Evolutionary conservation across 257 asterid species (phyloP), one percentile per base, ranked within the genome.

Genomic region (Salvia rosmarinus): DNA sequence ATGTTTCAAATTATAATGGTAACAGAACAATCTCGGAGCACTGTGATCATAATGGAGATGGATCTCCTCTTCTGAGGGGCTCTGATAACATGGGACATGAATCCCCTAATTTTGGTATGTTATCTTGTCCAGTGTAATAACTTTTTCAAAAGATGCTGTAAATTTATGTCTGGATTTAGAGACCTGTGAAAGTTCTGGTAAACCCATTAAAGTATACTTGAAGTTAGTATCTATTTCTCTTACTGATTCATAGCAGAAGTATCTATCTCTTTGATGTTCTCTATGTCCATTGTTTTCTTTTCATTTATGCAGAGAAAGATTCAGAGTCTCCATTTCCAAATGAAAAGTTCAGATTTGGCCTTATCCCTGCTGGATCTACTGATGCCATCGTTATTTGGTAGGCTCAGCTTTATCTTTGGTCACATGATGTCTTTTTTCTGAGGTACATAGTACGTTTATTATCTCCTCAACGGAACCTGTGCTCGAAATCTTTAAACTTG

Each of bases 291-390:
- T 77, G 59, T 47, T 64, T 76, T 74, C 50, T 68, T 71, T 9
- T 75, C 50, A 40, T 72, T 72, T 68, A 49, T 70, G 81, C 91
- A 88, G 96, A 65, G 32, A 85, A 81, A 71, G 90, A 85, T 74
- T 78, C 72, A 10, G 90, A 81, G 59, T 85, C 88, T 77, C 78
- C 82, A 55, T 80, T 94, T 78, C 93, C 96, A 13, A 90, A 82
- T 79, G 86, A 85, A 75, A 72, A 67, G 57, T 94, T 94, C 78
- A 86, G 96, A 87, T 81, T 94, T 78, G 99, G 99, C 77, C 85
- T 94, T 74, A 94, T 94, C 78, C 99, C 99, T 52, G 96, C 99
- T 52, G 99, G 99, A 77, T 94, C 99, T 17, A 94, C 99, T n/a
- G 99, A 94, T 84, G 96, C 99, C 62, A 82, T 89, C 4, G 97